Base-by-base conservation (phyloP, 2,329 filamentous ascomycete species). In the Zarea fungicola region DNA sequence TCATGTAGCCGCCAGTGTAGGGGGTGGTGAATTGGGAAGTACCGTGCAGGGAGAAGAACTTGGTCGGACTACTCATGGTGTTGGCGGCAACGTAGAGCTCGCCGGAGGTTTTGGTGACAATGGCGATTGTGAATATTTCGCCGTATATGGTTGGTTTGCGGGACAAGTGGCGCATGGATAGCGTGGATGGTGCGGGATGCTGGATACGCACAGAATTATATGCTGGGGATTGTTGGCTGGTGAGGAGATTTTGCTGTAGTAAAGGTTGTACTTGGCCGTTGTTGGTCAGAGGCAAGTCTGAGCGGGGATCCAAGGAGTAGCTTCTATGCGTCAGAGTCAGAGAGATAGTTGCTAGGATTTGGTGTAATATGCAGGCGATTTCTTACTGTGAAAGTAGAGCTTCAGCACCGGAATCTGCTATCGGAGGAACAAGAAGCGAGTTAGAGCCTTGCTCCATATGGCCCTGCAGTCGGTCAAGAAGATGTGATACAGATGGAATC, bases 131-230 rank as follows among this genome's bases (percentile, higher is more conserved):
- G 34, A 36, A 6, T 18, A 36, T 36, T n/a, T 36, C 34, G 5
- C 34, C 34, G 6, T 36, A n/a, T 4, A 48, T 10, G 22, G 16
- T 23, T 9, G 39, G 16, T 25, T 29, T 42, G 23, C 28, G 39
- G 23, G n/a, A 52, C 10, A 62, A 16, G 45, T 62, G 60, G 19
- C 53, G 53, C 25, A 62, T 55, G 36, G 46, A 54, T 37, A 62
- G 59, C 39, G 50, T 43, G 1, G 59, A 45, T 6, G 60, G 60
- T 1, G 57, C 54, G 29, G 54, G 58, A 44, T 57, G 54, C 40
- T 56, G 55, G 50, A 60, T 56, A 31, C 54, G 55, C 11, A 61
- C 59, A 36, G 59, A 56, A 31, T 60, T 52, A 52, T 60, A 60
- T 32, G 59, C 58, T 8, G 57, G 60, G 11, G 43, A 31, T 16